Base-by-base conservation (phyloP, 2,329 filamentous ascomycete genomes). In the Hymenoscyphus repandus region DNA sequence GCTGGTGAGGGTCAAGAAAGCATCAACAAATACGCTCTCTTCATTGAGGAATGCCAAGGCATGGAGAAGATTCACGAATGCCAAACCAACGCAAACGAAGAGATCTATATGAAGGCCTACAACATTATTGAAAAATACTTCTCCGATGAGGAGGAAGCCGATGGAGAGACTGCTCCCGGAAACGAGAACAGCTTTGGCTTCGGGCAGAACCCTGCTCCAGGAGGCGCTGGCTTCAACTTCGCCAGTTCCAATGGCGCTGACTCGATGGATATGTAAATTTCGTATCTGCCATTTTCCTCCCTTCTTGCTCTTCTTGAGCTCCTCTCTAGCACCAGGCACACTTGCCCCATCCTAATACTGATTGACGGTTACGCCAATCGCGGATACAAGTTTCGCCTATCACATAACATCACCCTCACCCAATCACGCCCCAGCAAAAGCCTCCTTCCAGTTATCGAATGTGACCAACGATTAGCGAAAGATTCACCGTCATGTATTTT, bases 121-220 rank as follows among this genome's bases (percentile, higher is more conserved):
- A 97, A 95, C 80, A 99, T 99, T 73, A 99, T 99, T 62, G 93
- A 99, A 80, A 96, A 96, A 78, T 99, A 99, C 81, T 99, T 99
- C 77, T 96, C 91, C 0, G 93, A 99, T 66, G 93, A 99, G 62
- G 93, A 97, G 50, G 93, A 95, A 68, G 80, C 79, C 56, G 82
- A 73, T 42, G 77, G 71, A 56, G 90, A 91, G 70, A 82, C 88
- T 82, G 85, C 53, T 45, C 56, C 56, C 63, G 82, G 81, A 41
- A 70, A 77, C 37, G 88, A 88, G 64, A 85, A 85, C 52, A 83
- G 83, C 51, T 93, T 92, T 70, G 82, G 91, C 64, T 87, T 97
- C 71, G 85, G 87, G 65, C 75, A 85, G 63, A 83, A 80, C 66
- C 74, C 72, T 47, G 68, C 69, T 37, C 85, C 88, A 66, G 85